These are phyloP conservation scores for Blastomyces gilchristii DNA, from an alignment of 2,329 filamentous ascomycete species.

Conservation along the genomic window DNA sequence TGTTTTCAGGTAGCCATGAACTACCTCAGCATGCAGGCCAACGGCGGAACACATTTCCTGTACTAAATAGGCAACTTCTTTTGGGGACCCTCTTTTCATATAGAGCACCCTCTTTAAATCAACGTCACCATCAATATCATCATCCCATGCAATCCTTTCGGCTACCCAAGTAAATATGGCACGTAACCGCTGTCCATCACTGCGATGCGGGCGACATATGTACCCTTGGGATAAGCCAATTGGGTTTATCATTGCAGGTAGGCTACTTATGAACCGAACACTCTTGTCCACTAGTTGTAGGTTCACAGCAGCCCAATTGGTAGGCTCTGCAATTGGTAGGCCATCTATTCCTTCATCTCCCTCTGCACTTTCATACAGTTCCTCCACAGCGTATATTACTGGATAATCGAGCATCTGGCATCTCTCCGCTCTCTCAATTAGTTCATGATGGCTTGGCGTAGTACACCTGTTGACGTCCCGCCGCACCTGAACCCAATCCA, in stretches of 20 bases:
- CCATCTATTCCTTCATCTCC: conserved; percentile 86
- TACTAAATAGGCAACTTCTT: conserved; percentile 81
- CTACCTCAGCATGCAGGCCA: conserved; percentile 74
- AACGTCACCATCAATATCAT: conserved; percentile 67
- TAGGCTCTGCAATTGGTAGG: conserved; percentile 67
- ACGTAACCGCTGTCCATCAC: conserved; percentile 81
- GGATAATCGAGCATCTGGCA: conserved; percentile 92
- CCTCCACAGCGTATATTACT: conserved; percentile 79
- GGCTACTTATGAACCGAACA: conserved; percentile 73
- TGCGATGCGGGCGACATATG: conserved; percentile 86
- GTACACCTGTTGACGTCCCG: conserved; percentile 94
- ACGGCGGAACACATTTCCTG: conserved; percentile 89
- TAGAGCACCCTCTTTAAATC: conserved; percentile 79
- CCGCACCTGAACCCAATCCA: conserved; percentile 96
- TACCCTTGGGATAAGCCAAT: conserved; percentile 79
- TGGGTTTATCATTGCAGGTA: conserved; percentile 73
- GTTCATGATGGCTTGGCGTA: conserved; percentile 80
- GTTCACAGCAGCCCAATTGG: conserved; percentile 70
- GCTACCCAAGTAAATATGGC: conserved; percentile 97
- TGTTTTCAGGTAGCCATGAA: conserved; percentile 80
- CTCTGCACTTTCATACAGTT: conserved; percentile 72
- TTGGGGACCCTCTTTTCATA: conserved; percentile 68
- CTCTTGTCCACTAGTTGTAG: conserved; percentile 89
- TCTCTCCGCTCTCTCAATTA: conserved; percentile 70
- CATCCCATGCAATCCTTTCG: conserved; percentile 93